These are phyloP conservation scores for Paxillus rubicundulus DNA, from an alignment of 768 basidiomycete species.

Conservation along the genomic window DNA sequence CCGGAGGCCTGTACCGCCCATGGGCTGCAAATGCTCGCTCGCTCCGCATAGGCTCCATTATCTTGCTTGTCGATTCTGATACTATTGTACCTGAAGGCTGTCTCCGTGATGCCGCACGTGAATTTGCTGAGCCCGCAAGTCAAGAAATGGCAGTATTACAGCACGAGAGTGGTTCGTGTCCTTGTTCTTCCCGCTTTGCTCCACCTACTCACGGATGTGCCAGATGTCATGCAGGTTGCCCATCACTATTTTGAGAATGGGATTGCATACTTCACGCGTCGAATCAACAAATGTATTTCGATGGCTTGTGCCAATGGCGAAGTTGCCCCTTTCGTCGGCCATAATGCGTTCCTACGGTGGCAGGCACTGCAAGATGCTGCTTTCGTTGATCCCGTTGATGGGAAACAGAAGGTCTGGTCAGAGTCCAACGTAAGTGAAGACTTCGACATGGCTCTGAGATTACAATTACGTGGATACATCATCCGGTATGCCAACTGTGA, in stretches of 20 bases:
- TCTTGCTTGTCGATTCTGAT: conserved; percentile 85
- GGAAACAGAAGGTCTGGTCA: conserved; percentile 73
- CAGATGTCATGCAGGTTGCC: conserved; percentile 88
- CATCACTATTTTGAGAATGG: conserved; percentile 91
- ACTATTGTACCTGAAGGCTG: conserved; percentile 90
- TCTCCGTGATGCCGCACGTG: conserved; percentile 85
- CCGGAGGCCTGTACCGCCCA: conserved; percentile 56
- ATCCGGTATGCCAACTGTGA: conserved; percentile 44
- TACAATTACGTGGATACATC: conserved; percentile 65
- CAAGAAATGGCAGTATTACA: conserved; percentile 77
- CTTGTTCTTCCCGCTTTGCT: background rate
- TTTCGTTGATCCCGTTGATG: conserved; percentile 50
- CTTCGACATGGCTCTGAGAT: conserved; percentile 61
- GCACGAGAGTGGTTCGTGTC: conserved; percentile 71
- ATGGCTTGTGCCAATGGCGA: conserved; percentile 81
- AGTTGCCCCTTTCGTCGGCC: conserved; percentile 75
- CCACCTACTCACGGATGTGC: conserved; percentile 3
- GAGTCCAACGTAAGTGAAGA: conserved; percentile 68
- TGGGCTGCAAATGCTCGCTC: conserved; percentile 76
- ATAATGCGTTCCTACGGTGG: conserved; percentile 90
- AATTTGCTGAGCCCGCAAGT: conserved; percentile 71
- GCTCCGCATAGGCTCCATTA: conserved; percentile 71
- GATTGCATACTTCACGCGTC: conserved; percentile 82
- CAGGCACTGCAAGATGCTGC: conserved; percentile 84
- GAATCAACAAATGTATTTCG: conserved; percentile 82